phyloP scores from a whole-genome alignment of 495 filamentous ascomycete genomes.

The Sporormia fimetaria region DNA sequence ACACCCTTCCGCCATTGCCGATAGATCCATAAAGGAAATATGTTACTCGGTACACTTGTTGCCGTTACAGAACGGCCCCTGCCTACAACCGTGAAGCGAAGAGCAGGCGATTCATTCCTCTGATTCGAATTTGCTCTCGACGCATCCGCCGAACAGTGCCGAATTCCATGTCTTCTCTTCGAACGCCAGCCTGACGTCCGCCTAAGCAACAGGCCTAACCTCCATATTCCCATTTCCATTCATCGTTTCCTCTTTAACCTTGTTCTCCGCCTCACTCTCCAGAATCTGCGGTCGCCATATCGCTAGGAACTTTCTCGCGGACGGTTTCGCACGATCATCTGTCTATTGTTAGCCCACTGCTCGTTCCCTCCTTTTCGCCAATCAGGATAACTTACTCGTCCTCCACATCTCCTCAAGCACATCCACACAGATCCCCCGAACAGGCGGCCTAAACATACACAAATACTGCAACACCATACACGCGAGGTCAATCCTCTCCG shows the following conservation, averaged over 20 bases:
- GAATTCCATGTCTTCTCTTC: no score
- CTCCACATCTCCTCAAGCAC: conserved; percentile 76
- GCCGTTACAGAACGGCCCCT: no score
- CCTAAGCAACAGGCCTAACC: conserved; percentile 13
- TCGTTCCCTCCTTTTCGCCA: conserved; percentile 3
- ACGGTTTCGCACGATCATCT: conserved; percentile 40
- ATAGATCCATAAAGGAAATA: no score
- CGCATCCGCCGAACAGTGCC: no score
- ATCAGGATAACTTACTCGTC: conserved; percentile 48
- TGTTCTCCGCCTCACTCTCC: conserved; percentile 13
- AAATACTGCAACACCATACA: conserved; percentile 49
- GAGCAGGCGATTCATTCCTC: no score
- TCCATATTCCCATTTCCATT: conserved; percentile 9
- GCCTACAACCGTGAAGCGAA: no score
- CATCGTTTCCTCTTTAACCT: conserved; percentile 10
- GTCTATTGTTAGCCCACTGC: not conserved
- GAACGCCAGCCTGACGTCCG: no score
- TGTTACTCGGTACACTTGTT: no score
- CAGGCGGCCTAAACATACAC: conserved; percentile 75
- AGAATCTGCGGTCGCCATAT: conserved; percentile 43
- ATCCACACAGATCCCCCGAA: conserved; percentile 67
- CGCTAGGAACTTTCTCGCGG: conserved; percentile 37
- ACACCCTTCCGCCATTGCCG: no score
- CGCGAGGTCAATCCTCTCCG: conserved; percentile 58
- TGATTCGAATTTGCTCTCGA: no score